A percentile compares a stretch with the other conserved stretches of the same genome.
phyloP scores from a whole-genome alignment of 768 basidiomycete species.

The Suillus subalutaceus region DNA sequence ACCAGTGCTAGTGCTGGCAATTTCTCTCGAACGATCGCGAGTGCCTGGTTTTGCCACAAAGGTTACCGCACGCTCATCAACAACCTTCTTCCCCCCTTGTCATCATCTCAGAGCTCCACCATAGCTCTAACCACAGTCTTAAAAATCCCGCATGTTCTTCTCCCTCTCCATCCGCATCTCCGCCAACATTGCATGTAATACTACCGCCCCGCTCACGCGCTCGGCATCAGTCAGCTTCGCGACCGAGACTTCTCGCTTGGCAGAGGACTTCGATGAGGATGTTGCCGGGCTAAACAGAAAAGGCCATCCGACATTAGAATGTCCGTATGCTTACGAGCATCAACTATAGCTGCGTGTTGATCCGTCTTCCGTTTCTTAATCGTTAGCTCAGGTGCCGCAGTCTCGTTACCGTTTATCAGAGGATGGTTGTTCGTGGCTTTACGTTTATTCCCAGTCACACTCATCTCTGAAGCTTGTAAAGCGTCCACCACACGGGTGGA shows the following conservation, averaged over 20 bases:
- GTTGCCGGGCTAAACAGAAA: not conserved
- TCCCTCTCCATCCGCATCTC: not conserved
- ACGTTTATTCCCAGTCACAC: slow-evolving; percentile 26
- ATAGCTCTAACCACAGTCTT: not conserved
- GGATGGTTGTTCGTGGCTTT: slow-evolving; percentile 10
- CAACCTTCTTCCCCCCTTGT: not conserved
- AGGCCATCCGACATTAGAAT: not conserved
- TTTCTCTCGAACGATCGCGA: not conserved
- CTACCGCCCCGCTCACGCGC: not conserved
- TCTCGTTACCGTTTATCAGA: slow-evolving; percentile 5
- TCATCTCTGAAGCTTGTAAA: not conserved
- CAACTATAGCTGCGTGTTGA: not conserved
- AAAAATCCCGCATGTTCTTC: not conserved
- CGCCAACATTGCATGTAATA: not conserved
- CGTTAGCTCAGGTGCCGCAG: not conserved
- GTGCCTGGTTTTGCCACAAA: not conserved
- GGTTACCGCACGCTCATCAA: not conserved
- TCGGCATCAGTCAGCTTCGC: not conserved
- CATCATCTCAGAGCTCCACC: not conserved
- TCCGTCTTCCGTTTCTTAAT: slow-evolving; percentile 15
- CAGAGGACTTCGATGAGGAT: not conserved
- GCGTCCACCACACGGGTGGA: not conserved
- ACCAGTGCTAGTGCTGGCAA: not conserved
- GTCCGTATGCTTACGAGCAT: not conserved
- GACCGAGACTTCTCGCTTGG: not conserved